phyloP scores from a whole-genome alignment of 2,329 filamentous ascomycete genomes.

The Trichoderma koningiopsis region DNA sequence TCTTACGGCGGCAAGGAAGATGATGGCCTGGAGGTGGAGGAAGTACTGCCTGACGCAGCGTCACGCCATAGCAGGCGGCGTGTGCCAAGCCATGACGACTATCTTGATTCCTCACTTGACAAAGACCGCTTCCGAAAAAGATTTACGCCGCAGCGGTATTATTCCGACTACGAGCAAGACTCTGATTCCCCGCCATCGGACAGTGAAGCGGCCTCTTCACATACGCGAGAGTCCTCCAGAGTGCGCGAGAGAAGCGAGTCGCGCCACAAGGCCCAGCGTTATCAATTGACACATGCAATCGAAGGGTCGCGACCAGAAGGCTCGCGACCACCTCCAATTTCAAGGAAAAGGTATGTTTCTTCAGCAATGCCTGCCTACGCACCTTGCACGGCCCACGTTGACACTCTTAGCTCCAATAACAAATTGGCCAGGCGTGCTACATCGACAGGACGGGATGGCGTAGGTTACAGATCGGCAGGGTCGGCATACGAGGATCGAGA shows the following conservation, averaged over 20 bases:
- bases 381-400: neutral
- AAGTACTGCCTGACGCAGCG: constrained; percentile 32
- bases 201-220: constrained; percentile 34
- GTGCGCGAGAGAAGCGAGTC: constrained; percentile 37
- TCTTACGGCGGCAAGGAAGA: constrained; percentile 26
- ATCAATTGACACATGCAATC: constrained; percentile 36
- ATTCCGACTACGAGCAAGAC: constrained; percentile 29
- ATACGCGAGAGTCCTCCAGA: constrained; percentile 33
- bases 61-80: constrained; percentile 25
- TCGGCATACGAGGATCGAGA: constrained; percentile 25
- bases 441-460: neutral
- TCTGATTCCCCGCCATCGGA: constrained; percentile 30
- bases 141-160: constrained; percentile 25
- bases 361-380: neutral
- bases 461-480: constrained; percentile 30
- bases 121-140: constrained; percentile 28
- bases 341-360: constrained; percentile 35
- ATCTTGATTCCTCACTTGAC: constrained; percentile 33
- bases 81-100: constrained; percentile 35
- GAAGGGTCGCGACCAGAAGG: constrained; percentile 40
- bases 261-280: constrained; percentile 34
- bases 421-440: constrained; percentile 20
- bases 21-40: constrained; percentile 36
- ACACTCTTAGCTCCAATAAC: constrained; percentile 22
- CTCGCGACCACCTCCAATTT: constrained; percentile 40